phyloP scores from a whole-genome alignment of 305 asterid genomes.

The Fraxinus sp. region DNA sequence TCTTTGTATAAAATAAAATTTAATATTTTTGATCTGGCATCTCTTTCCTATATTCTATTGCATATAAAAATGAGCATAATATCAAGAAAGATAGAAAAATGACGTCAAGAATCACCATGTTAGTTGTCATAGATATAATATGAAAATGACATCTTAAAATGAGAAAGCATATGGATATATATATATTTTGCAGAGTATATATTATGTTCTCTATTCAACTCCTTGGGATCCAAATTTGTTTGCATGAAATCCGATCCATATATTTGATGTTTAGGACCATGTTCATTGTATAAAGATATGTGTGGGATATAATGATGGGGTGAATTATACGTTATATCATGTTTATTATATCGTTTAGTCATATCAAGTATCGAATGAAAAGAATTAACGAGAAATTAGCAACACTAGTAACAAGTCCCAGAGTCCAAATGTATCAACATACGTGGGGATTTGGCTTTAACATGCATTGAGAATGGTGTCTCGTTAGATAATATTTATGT shows the following conservation, averaged over 20 bases:
- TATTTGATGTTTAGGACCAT: slow-evolving; percentile 18
- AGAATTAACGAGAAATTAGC: background rate
- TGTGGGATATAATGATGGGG: background rate
- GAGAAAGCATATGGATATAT: background rate
- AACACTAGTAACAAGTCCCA: background rate
- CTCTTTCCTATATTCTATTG: background rate
- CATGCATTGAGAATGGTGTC: background rate
- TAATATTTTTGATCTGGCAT: background rate
- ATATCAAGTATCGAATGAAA: background rate
- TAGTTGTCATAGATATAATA: background rate
- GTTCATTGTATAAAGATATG: slow-evolving; percentile 27
- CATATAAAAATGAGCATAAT: background rate
- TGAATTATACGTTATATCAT: background rate
- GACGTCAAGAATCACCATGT: background rate
- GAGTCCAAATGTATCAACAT: background rate
- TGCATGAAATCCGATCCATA: slow-evolving; percentile 33
- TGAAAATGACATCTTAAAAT: slow-evolving; percentile 18
- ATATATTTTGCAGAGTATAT: background rate
- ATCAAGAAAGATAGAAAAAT: background rate
- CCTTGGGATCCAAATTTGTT: slow-evolving; percentile 32
- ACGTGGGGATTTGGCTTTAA: background rate
- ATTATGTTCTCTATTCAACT: slow-evolving; percentile 4
- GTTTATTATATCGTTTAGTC: background rate
- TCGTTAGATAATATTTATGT: background rate
- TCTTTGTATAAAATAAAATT: background rate